Evolutionary conservation across 2,329 filamentous ascomycete genomes (phyloP).

Genomic region (Thermothelomyces thermophilus): DNA sequence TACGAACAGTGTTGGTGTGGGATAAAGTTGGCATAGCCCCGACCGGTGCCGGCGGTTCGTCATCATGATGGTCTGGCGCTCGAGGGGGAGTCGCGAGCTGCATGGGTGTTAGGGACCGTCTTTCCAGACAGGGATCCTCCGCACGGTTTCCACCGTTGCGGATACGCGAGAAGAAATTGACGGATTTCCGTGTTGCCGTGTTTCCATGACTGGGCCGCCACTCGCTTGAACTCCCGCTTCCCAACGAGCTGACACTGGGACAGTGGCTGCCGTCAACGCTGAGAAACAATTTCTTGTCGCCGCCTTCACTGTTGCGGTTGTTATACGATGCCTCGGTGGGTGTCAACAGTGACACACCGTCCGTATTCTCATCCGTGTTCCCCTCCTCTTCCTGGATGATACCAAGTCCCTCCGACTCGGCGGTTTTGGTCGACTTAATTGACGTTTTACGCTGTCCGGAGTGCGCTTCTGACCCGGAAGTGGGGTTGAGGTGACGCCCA

Average conservation of each 20-base stretch:
- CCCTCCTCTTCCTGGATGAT: slow-evolving; percentile 16
- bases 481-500: slow-evolving; percentile 3
- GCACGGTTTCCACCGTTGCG: slow-evolving; percentile 10
- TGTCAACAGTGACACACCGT: slow-evolving; percentile 14
- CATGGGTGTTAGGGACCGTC: slow-evolving; percentile 19
- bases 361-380: slow-evolving; percentile 1
- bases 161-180: slow-evolving; percentile 17
- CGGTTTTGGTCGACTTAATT: slow-evolving; percentile 4
- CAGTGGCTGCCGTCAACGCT: not conserved
- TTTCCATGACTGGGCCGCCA: slow-evolving; percentile 9
- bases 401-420: slow-evolving; percentile 9
- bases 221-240: slow-evolving; percentile 16
- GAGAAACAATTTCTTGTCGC: slow-evolving; percentile 1
- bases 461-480: slow-evolving; percentile 1
- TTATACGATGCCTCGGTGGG: slow-evolving; percentile 13
- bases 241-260: slow-evolving; percentile 17
- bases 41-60: not conserved
- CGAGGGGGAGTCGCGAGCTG: slow-evolving; percentile 9
- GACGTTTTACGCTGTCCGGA: slow-evolving; percentile 8
- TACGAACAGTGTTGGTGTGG: not conserved
- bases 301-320: not conserved
- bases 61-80: not conserved
- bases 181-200: slow-evolving; percentile 1
- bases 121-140: slow-evolving; percentile 20
- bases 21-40: slow-evolving; percentile 2